These are phyloP conservation scores for Pterulicium gracile DNA, from an alignment of 1,284 basidiomycete species.

Conservation along the genomic window DNA sequence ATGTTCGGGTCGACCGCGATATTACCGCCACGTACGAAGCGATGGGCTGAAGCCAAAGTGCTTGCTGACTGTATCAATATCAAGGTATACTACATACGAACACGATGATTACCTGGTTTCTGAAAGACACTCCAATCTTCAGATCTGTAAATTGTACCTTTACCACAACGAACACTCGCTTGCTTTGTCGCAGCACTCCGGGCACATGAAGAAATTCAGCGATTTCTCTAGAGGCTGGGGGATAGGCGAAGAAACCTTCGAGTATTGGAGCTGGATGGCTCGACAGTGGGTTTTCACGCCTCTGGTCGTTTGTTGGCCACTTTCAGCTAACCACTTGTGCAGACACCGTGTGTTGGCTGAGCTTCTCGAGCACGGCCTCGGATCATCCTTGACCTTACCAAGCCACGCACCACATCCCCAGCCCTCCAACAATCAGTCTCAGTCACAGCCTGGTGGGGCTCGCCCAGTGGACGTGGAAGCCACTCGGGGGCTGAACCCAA, in stretches of 20 bases:
- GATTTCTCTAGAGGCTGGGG: constrained; percentile 91
- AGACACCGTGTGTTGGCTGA: constrained; percentile 85
- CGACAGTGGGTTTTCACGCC: constrained; percentile 63
- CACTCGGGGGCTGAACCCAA: constrained; percentile 56
- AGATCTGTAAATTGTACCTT: constrained; percentile 83
- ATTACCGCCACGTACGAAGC: constrained; percentile 85
- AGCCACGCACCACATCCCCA: constrained; percentile 34
- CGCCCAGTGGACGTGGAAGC: constrained; percentile 42
- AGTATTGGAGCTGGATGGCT: constrained; percentile 95
- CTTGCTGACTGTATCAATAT: constrained; percentile 86
- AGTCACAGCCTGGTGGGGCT: constrained; percentile 18
- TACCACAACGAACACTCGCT: constrained; percentile 79
- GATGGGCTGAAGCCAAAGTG: constrained; percentile 98
- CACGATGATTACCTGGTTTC: neutral
- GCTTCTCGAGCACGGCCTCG: constrained; percentile 72
- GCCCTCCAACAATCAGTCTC: constrained; percentile 11
- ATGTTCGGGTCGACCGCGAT: constrained; percentile 85
- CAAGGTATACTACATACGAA: constrained; percentile 41
- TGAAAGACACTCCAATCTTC: constrained; percentile 2
- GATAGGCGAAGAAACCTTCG: constrained; percentile 94
- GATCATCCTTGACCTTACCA: constrained; percentile 58
- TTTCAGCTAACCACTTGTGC: constrained; percentile 1
- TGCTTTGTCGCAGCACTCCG: constrained; percentile 71
- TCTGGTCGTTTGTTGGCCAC: constrained; percentile 4
- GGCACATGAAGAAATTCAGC: constrained; percentile 77